Percentiles rank a stretch among this genome's conserved stretches.
Evolutionary conservation across 345 rosid genomes (phyloP).

Genomic region (Arabis hirsuta): DNA sequence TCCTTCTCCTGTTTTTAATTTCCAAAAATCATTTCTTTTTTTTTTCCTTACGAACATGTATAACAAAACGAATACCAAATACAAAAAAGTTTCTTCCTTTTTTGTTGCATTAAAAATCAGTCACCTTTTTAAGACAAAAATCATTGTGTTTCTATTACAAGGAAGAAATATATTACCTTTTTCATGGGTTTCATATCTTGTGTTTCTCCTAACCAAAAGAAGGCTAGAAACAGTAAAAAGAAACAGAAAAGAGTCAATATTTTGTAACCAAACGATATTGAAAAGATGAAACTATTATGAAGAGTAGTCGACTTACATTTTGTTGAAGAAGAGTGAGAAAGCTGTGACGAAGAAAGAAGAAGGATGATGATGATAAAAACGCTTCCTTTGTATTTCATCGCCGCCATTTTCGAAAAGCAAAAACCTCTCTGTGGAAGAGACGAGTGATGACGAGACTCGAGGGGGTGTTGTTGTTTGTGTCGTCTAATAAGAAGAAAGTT

Average conservation of each 20-base stretch:
- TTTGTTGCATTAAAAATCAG: too few species aligned
- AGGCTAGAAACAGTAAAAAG: slow-evolving; percentile 5
- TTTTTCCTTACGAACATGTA: too few species aligned
- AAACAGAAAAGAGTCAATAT: background rate
- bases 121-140: background rate
- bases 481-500: slow-evolving; percentile 32
- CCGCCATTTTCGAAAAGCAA: slow-evolving; percentile 38
- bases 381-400: slow-evolving; percentile 40
- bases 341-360: background rate
- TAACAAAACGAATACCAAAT: background rate
- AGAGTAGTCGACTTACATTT: slow-evolving; percentile 26
- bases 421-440: slow-evolving; percentile 9
- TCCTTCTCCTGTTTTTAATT: slow-evolving; percentile 28
- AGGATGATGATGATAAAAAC: slow-evolving; percentile 33
- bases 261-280: background rate
- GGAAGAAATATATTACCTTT: slow-evolving; percentile 17
- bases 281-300: background rate
- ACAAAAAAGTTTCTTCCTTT: background rate
- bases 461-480: background rate
- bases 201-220: slow-evolving; percentile 37
- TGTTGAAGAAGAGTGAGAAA: slow-evolving; percentile 36
- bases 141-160: background rate
- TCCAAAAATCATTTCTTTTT: background rate
- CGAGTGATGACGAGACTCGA: slow-evolving; percentile 19
- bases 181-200: slow-evolving; percentile 32